A percentile compares a stretch with the other conserved stretches of the same genome.
phyloP scores from a whole-genome alignment of 2,329 filamentous ascomycete species.

The Erysiphe pulchra region DNA sequence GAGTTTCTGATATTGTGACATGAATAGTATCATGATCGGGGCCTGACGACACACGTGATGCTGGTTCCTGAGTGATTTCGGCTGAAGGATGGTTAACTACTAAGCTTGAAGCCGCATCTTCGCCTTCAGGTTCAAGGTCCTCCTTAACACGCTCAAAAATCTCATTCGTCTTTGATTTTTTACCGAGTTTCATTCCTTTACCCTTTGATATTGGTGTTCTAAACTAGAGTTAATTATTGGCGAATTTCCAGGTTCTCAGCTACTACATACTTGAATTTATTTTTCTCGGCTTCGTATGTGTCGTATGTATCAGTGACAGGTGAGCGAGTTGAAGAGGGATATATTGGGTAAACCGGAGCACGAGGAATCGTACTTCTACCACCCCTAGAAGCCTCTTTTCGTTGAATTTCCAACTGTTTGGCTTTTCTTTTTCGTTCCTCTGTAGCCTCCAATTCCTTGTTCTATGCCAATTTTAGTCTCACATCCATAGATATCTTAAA shows the following conservation, averaged over 20 bases:
- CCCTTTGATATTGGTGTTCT: conserved; percentile 47
- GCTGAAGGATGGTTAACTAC: conserved; percentile 27
- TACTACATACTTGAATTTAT: conserved; percentile 53
- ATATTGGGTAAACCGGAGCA: conserved; percentile 66
- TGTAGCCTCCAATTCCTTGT: conserved; percentile 94
- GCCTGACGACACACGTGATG: conserved; percentile 35
- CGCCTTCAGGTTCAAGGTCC: conserved; percentile 67
- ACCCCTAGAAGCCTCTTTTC: conserved; percentile 74
- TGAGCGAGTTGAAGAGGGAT: conserved; percentile 54
- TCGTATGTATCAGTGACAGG: conserved; percentile 65
- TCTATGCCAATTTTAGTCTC: conserved; percentile 25
- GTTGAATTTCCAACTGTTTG: conserved; percentile 95
- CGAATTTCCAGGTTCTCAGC: background rate
- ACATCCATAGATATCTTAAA: background rate
- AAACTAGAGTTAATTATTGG: conserved; percentile 9
- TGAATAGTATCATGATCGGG: conserved; percentile 67
- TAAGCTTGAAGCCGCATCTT: conserved; percentile 34
- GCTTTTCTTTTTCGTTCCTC: conserved; percentile 97
- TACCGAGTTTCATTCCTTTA: conserved; percentile 97
- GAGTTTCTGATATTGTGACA: conserved; percentile 68
- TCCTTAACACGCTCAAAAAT: conserved; percentile 92
- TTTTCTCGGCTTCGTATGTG: conserved; percentile 91
- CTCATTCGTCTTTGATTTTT: conserved; percentile 93
- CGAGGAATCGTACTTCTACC: conserved; percentile 42
- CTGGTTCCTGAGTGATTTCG: conserved; percentile 22